Percentiles rank a stretch among this genome's conserved stretches.
These are phyloP conservation scores for Fusarium nanum DNA, from an alignment of 2,329 filamentous ascomycete species.

Conservation along the genomic window DNA sequence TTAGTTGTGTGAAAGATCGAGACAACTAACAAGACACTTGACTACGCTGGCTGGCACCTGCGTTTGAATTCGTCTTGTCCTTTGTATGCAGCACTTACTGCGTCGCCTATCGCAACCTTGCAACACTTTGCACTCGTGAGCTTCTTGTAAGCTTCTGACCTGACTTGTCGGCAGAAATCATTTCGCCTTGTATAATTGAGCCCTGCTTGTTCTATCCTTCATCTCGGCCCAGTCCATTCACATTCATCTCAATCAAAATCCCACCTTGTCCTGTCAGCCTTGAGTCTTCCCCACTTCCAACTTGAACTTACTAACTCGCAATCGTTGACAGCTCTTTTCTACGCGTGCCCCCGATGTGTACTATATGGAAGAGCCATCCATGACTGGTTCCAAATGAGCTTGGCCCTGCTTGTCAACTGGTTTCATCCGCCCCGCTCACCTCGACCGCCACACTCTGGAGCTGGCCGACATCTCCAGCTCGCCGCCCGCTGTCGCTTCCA, in stretches of 20 bases:
- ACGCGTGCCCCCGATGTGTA: slow-evolving; percentile 44
- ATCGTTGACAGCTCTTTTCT: slow-evolving; percentile 50
- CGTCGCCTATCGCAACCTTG: slow-evolving; percentile 9
- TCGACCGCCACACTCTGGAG: slow-evolving; percentile 55
- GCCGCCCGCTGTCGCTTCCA: slow-evolving; percentile 31
- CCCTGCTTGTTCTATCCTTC: slow-evolving; percentile 16
- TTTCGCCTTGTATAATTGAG: slow-evolving; percentile 9
- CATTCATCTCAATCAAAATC: slow-evolving; percentile 7
- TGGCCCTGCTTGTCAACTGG: slow-evolving; percentile 56
- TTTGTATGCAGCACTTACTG: slow-evolving; percentile 11
- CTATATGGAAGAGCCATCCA: slow-evolving; percentile 49
- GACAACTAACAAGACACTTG: slow-evolving; percentile 14
- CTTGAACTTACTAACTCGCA: slow-evolving; percentile 34
- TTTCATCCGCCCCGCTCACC: slow-evolving; percentile 57
- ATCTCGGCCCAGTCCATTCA: slow-evolving; percentile 20
- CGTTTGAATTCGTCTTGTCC: slow-evolving; percentile 28
- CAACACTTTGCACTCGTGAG: slow-evolving; percentile 17
- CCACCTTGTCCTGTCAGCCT: slow-evolving; percentile 26
- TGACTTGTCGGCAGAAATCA: slow-evolving; percentile 12
- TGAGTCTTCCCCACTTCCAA: slow-evolving; percentile 29
- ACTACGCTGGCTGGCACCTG: slow-evolving; percentile 38
- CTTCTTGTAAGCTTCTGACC: slow-evolving; percentile 3
- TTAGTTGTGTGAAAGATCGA: slow-evolving; percentile 18
- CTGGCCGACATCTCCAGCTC: slow-evolving; percentile 62
- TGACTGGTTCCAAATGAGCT: slow-evolving; percentile 60